Evolutionary conservation across 2,329 filamentous ascomycete species (phyloP).

Genomic region (Lecanosticta acicola): DNA sequence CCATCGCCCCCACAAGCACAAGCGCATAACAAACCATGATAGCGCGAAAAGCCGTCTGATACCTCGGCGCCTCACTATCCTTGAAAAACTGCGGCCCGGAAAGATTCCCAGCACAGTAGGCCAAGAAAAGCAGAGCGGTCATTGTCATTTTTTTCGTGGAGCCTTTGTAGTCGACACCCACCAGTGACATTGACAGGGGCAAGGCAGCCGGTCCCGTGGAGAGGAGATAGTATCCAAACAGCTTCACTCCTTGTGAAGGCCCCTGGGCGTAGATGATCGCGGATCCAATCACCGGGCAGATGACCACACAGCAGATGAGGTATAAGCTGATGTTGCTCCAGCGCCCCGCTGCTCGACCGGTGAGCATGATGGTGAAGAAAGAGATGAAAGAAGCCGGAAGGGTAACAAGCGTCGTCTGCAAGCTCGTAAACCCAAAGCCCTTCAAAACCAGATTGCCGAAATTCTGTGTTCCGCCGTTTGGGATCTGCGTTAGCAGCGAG

Average conservation of each 20-base stretch:
- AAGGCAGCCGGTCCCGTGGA: conserved; percentile 50
- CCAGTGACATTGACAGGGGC: conserved; percentile 50
- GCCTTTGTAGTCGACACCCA: conserved; percentile 49
- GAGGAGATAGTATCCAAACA: conserved; percentile 55
- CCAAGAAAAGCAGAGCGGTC: conserved; percentile 41
- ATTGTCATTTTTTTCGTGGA: conserved; percentile 33
- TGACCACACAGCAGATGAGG: conserved; percentile 47
- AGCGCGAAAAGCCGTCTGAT: conserved; percentile 46
- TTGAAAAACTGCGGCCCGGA: conserved; percentile 50
- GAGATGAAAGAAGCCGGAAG: conserved; percentile 17
- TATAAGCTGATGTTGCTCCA: conserved; percentile 48
- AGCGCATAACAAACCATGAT: conserved; percentile 55
- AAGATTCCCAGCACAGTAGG: conserved; percentile 45
- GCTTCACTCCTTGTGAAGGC: conserved; percentile 43
- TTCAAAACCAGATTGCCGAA: conserved; percentile 19
- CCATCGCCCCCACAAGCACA: conserved; percentile 41
- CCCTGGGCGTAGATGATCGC: conserved; percentile 35
- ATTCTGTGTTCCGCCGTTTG: conserved; percentile 17
- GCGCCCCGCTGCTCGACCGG: conserved; percentile 11
- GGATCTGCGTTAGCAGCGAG: conserved; percentile 17
- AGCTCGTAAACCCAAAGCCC: conserved; percentile 17
- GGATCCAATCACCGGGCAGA: conserved; percentile 18
- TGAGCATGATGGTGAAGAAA: conserved; percentile 12
- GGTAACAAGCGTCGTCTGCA: conserved; percentile 16
- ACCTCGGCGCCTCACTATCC: conserved; percentile 38